These are phyloP conservation scores for Cynanchum wilfordii DNA, from an alignment of 257 asterid genomes.

Conservation along the genomic window DNA sequence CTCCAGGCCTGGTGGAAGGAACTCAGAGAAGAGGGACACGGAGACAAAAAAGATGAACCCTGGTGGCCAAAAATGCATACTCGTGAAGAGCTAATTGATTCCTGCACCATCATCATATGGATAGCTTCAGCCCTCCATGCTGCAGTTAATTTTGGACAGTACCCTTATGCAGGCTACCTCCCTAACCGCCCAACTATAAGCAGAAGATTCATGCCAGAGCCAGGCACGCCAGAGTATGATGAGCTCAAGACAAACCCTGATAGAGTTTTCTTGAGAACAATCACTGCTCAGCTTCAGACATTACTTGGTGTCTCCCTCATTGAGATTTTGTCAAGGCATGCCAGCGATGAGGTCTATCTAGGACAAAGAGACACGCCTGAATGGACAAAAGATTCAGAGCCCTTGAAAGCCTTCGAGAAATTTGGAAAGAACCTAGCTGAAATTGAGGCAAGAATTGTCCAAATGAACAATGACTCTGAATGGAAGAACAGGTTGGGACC, in stretches of 20 bases:
- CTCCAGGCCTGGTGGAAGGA: conserved; percentile 35
- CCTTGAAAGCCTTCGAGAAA: conserved; percentile 22
- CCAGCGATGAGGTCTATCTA: conserved; percentile 30
- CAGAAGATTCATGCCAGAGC: conserved; percentile 32
- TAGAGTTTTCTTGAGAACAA: conserved; percentile 23
- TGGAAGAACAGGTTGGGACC: conserved; percentile 28
- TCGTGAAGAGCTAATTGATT: conserved; percentile 10
- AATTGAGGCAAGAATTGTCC: conserved; percentile 18
- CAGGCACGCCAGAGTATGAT: conserved; percentile 30
- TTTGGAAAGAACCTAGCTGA: conserved; percentile 21
- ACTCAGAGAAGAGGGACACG: conserved; percentile 28
- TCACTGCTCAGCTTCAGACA: conserved; percentile 30
- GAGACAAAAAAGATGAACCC: conserved; percentile 29
- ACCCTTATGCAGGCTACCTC: conserved; percentile 36
- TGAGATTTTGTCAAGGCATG: conserved; percentile 30
- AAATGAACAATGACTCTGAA: conserved; percentile 22
- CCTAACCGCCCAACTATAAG: conserved; percentile 32
- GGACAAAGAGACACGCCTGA: conserved; percentile 32
- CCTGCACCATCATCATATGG: conserved; percentile 32
- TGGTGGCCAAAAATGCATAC: conserved; percentile 38
- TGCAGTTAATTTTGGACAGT: conserved; percentile 34
- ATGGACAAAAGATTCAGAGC: conserved; percentile 26
- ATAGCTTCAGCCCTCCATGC: conserved; percentile 36
- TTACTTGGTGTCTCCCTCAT: conserved; percentile 27
- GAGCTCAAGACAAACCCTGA: conserved; percentile 30